Conservation (phyloP, 2,329 filamentous ascomycete genomes). For the Aureobasidium sp. region DNA sequence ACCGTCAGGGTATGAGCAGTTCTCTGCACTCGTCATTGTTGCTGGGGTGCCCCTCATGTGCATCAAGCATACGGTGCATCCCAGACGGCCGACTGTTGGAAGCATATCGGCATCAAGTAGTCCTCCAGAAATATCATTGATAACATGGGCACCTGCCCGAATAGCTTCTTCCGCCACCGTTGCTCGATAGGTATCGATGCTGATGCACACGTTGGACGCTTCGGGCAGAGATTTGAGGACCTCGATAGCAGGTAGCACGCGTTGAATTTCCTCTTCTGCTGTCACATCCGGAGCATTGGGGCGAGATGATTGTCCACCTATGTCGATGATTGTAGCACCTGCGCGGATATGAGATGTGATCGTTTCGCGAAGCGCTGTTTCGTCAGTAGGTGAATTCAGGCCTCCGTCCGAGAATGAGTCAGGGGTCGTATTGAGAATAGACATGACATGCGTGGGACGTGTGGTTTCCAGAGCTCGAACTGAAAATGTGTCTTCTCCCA, state of each 20-base stretch:
- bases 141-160: slow-evolving; percentile 73
- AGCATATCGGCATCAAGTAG: slow-evolving; percentile 74
- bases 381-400: slow-evolving; percentile 42
- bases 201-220: slow-evolving; percentile 59
- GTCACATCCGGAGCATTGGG: slow-evolving; percentile 63
- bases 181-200: slow-evolving; percentile 88
- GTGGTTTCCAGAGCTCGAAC: slow-evolving; percentile 48
- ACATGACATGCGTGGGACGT: slow-evolving; percentile 74
- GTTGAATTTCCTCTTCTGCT: slow-evolving; percentile 62
- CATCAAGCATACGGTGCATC: slow-evolving; percentile 77
- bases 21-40: slow-evolving; percentile 62
- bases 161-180: slow-evolving; percentile 70
- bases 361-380: slow-evolving; percentile 44
- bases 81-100: slow-evolving; percentile 63
- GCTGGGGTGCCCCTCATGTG: slow-evolving; percentile 85
- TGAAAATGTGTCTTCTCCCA: slow-evolving; percentile 27
- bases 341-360: slow-evolving; percentile 53
- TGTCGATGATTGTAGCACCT: slow-evolving; percentile 78
- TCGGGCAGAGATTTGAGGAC: slow-evolving; percentile 61
- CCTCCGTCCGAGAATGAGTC: slow-evolving; percentile 97
- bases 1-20: slow-evolving; percentile 53
- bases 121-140: slow-evolving; percentile 91
- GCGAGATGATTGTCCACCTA: slow-evolving; percentile 88
- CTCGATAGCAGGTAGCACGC: slow-evolving; percentile 70
- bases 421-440: slow-evolving; percentile 87